Base-by-base conservation (phyloP, 345 rosid species). In the Acer yangbiense region DNA sequence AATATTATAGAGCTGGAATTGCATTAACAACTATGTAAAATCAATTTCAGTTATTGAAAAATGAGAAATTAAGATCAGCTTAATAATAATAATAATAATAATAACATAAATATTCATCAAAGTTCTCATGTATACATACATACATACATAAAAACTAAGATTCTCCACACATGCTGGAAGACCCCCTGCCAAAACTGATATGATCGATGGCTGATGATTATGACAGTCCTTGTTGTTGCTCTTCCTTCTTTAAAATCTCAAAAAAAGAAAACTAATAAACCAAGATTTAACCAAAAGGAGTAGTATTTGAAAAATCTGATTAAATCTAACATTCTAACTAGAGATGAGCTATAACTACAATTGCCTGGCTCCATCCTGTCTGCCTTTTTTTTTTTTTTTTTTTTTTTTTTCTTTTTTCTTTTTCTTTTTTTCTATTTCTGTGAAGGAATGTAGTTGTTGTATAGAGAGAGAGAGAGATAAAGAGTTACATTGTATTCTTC, bases 301-400 rank as follows among this genome's bases (percentile, higher is more conserved):
- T 17, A 44, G 58, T 39, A 55, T 54, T 60, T 61, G 60, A 58
- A 76, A 27, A 79, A 68, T 41, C 78, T 62, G 58, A 54, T 54
- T 3, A 73, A 79, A 72, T 41, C 66, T 69, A 68, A 74, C 4
- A 35, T 4, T 18, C 17, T 48, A 11, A 54, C 48, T 41, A 65
- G 29, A 41, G 55, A 16, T 16, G 58, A 71, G 63, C 69, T 76
- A 79, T 72, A 79, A 67, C 78, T 72, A 66, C 62, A 79, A 80
- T 77, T 89, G 93, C 93, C 93, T 89, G 93, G 93, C 93, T 89
- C 87, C 93, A 48, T 83, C 71, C 88, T 85, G 93, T 89, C 84
- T 89, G 93, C 93, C 93, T 62, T 79, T 82, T 69, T 43, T 43
- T 43, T 75, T 21, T 60, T 29, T 75, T 18, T 50, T 21, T 61